Evolutionary conservation across 2,329 filamentous ascomycete species (phyloP).

Genomic region (Colletotrichum tanaceti): DNA sequence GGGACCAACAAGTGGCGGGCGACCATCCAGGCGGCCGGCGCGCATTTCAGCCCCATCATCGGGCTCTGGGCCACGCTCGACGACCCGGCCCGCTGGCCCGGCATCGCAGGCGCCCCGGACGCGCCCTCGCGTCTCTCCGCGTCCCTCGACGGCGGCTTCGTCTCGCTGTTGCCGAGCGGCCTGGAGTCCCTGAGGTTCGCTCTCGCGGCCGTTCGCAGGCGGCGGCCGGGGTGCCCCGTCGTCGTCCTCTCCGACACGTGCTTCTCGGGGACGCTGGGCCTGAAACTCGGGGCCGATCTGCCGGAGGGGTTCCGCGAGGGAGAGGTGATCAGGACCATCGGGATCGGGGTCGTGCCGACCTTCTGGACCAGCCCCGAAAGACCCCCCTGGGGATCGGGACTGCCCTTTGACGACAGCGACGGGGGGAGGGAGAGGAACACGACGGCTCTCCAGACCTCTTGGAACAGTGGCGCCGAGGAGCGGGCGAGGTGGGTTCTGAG

Average conservation of each 20-base stretch:
- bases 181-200: slow-evolving; percentile 24
- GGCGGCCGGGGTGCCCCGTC: not conserved
- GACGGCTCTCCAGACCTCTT: not conserved
- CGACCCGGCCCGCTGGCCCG: slow-evolving; percentile 23
- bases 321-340: slow-evolving; percentile 7
- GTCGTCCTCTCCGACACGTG: slow-evolving; percentile 26
- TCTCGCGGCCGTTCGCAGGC: slow-evolving; percentile 13
- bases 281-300: slow-evolving; percentile 13
- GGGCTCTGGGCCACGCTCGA: slow-evolving; percentile 28
- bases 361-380: slow-evolving; percentile 29
- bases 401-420: slow-evolving; percentile 11
- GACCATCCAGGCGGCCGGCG: slow-evolving; percentile 10
- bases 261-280: slow-evolving; percentile 17
- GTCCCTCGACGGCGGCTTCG: slow-evolving; percentile 23
- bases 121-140: slow-evolving; percentile 9
- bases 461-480: slow-evolving; percentile 2
- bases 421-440: not conserved
- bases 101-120: slow-evolving; percentile 5
- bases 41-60: slow-evolving; percentile 26
- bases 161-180: slow-evolving; percentile 20
- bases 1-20: slow-evolving; percentile 19
- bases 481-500: slow-evolving; percentile 17
- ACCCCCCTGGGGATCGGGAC: slow-evolving; percentile 21
- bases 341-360: slow-evolving; percentile 17
- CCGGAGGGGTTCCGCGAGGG: slow-evolving; percentile 8